Evolutionary conservation across 129 eudicot species (phyloP), one percentile per base, ranked within the genome.

Genomic region (Lonicera japonica): DNA sequence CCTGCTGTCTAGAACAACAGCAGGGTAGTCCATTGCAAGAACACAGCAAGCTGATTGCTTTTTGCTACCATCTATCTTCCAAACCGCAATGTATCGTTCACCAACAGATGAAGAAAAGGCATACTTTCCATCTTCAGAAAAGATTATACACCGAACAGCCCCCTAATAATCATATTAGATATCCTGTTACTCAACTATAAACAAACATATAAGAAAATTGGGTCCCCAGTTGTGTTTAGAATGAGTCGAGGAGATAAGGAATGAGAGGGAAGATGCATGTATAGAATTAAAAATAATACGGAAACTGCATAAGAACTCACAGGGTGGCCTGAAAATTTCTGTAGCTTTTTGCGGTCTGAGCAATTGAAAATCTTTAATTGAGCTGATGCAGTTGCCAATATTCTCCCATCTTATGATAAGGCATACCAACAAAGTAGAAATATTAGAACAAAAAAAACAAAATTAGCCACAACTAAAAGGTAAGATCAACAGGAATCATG

Each of bases 11-110:
- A 92, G 69, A 71, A 75, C 88, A 51, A 85, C 79, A 68, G 99
- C 89, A 54, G 99, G 96, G 60, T 92, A 86, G 48, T 92, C 99
- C 99, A 92, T 88, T 55, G 95, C 87, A 66, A 92, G 96, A 64
- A 73, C 79, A 54, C 84, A 70, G 61, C 78, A 80, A 10, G 91
- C 76, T 21, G 82, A 78, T 78, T 88, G 76, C 53, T 73, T 88
- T 74, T 92, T 92, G 86, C 85, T 74, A 22, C 91, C 85, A 46
- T 85, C 95, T 63, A 88, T 64, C 66, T 75, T 78, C 99, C 96
- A 92, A 11, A 83, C 73, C 2, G 95, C 91, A 68, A 92, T 74
- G 72, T 92, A 88, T 70, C 96, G 77, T 73, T 91, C 95, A 56
- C 86, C 90, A 56, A 55, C 71, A 48, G 97, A 81, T 39, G 94